Evolutionary conservation across 139 green algal species (phyloP).

Genomic region (Volvox africanus): DNA sequence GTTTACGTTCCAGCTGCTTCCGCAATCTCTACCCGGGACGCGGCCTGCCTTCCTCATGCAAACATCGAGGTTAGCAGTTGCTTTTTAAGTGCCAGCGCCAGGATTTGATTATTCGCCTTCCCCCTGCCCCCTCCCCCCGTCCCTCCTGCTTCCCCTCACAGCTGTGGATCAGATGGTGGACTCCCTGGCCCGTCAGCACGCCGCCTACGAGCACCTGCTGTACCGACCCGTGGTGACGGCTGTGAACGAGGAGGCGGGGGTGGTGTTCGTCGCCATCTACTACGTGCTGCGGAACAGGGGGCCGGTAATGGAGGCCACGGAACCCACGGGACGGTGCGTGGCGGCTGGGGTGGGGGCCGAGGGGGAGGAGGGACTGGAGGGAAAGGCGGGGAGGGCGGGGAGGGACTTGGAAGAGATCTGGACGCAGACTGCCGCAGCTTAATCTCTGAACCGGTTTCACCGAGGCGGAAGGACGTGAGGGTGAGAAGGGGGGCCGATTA

Average conservation of each 20-base stretch:
- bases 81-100: too few relatives aligned
- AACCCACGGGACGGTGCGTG: conserved; percentile 3
- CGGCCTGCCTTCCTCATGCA: too few relatives aligned
- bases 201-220: conserved; percentile 26
- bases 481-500: too few relatives aligned
- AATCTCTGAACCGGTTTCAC: too few relatives aligned
- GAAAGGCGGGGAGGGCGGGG: neutral
- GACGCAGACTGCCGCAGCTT: too few relatives aligned
- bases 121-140: neutral
- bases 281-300: conserved; percentile 35
- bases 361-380: neutral
- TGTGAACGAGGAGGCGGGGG: conserved; percentile 45
- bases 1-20: too few relatives aligned
- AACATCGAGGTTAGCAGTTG: too few relatives aligned
- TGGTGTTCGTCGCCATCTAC: conserved; percentile 37
- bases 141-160: neutral
- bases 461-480: too few relatives aligned
- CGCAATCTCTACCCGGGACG: too few relatives aligned
- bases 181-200: neutral
- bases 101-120: neutral
- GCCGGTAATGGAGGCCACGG: neutral
- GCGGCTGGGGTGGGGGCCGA: neutral
- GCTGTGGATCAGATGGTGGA: neutral
- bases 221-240: conserved; percentile 43
- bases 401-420: too few relatives aligned